Evolutionary conservation across 768 basidiomycete species (phyloP), one percentile per base, ranked within the genome.

Genomic region (Naematelia aurantialba): DNA sequence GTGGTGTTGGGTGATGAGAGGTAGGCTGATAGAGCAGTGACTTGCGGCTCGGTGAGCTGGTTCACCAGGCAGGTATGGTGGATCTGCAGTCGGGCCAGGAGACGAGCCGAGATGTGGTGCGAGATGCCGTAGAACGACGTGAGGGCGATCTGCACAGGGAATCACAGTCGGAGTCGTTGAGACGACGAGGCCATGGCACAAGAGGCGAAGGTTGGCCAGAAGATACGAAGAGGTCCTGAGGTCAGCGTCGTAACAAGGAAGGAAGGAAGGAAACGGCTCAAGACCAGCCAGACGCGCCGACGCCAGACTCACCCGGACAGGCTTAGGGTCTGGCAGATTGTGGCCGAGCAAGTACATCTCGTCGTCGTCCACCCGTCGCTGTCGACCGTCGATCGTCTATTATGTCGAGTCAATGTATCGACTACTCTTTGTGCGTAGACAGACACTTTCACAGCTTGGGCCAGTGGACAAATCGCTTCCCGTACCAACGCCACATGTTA

Each of bases 1-100:
- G 87, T 83, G 17, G 89, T 91, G 22, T 83, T 79, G 1, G 96
- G 93, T 0, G 91, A 89, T 3, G 93, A 92, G 10, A 99, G 85
- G 78, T 91, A 94, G 4, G 94, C 89, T 12, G 92, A 87, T n/a
- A 99, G 83, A 14, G 87, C 83, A 13, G 91, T 96, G 51, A 93
- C 81, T 82, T 99, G 96, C 31, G 84, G 81, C 27, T 91, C 86
- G 25, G 89, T 85, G 29, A 99, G 82, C 74, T 90, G 84, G 50
- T 83, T 83, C 65, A 99, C 85, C 76, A 83, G 85, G 79, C 87
- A 85, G 62, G 82, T 82, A 81, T 90, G 85, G 78, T 97, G 92
- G 53, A 99, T 89, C 72, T 89, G 88, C 46, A 96, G 84, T 60
- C 96, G 87, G 10, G 93, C 90, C 72, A 94, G 91, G 29, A 99